phyloP scores from a whole-genome alignment of 2,329 filamentous ascomycete species.

The Penicillium sp. region DNA sequence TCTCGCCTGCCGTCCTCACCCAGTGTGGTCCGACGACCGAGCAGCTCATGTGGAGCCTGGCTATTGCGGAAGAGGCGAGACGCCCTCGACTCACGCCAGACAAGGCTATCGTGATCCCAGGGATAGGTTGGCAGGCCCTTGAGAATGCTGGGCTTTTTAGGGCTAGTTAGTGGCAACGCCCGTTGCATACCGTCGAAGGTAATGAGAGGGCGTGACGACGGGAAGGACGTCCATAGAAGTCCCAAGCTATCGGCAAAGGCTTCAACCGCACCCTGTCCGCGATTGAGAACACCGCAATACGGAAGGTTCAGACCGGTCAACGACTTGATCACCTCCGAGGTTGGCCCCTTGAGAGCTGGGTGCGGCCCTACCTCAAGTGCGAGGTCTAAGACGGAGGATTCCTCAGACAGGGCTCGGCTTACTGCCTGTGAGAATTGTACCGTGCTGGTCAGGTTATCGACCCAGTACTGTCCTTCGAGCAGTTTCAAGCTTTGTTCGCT shows the following conservation, averaged over 20 bases:
- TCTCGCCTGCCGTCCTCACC: too few species aligned
- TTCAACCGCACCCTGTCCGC: neutral
- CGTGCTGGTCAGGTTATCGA: slow-evolving; percentile 44
- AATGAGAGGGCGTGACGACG: too few species aligned
- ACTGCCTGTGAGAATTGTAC: slow-evolving; percentile 46
- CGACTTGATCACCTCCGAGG: neutral
- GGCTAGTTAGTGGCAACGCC: too few species aligned
- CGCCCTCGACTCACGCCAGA: slow-evolving; percentile 21
- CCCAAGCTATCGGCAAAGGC: neutral
- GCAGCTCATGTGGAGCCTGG: neutral
- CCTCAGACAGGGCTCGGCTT: slow-evolving; percentile 14
- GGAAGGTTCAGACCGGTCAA: neutral
- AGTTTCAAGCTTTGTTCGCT: too few species aligned
- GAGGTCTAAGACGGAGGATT: slow-evolving; percentile 29
- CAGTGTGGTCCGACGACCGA: too few species aligned
- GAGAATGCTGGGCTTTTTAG: neutral
- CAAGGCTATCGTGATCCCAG: slow-evolving; percentile 26
- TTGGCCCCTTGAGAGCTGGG: slow-evolving; percentile 28
- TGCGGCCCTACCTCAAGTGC: slow-evolving; percentile 41
- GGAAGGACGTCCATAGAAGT: neutral
- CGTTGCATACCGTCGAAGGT: too few species aligned
- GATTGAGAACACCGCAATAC: neutral
- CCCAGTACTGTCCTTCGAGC: slow-evolving; percentile 41
- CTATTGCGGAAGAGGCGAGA: slow-evolving; percentile 12
- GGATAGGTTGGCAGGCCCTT: slow-evolving; percentile 27